Evolutionary conservation across 257 asterid species (phyloP), one percentile per base, ranked within the genome.

Genomic region (Nicotiana paniculata): DNA sequence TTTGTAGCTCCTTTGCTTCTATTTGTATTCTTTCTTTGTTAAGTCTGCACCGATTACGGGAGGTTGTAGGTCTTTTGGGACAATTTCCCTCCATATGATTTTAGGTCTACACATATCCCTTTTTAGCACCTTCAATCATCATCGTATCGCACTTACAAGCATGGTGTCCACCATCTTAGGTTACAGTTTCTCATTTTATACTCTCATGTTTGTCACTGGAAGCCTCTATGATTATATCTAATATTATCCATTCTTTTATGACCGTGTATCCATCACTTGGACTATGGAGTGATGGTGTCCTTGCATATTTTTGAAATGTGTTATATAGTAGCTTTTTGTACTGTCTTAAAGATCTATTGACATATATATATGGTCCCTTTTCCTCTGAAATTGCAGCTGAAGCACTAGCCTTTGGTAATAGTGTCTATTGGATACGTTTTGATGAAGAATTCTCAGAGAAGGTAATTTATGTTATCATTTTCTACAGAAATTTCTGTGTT

Each of bases 361-460:
- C 68, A 10, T 70, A 43, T 43, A 43, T 37, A 37, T 37, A 6
- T 9, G 24, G 12, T 26, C n/a, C 54, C 21, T 46, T 37, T 48
- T 72, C n/a, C 61, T 81, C 65, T 84, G 57, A 28, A 48, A 67
- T 66, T 96, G 92, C 98, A 94, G 99, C 99, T 84, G 90, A 94
- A 83, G 99, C 93, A 65, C 90, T 96, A 81, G 90, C 81, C 61
- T 91, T 96, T 82, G 99, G 99, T 77, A 96, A 96, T 85, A 93
- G 98, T 78, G 98, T 94, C 51, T 94, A 89, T 82, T 93, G 93
- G 97, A 91, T 96, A 88, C 89, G 90, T 35, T 96, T 96, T 48
- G 98, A 87, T 86, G 95, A 96, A 84, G 98, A 96, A 77, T 90
- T 81, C 57, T 85, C 90, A 18, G 88, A 82, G 64, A 96, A 96